A percentile compares a stretch with the other conserved stretches of the same genome.
These are phyloP conservation scores for Clonostachys solani DNA, from an alignment of 2,329 filamentous ascomycete species.

Conservation along the genomic window DNA sequence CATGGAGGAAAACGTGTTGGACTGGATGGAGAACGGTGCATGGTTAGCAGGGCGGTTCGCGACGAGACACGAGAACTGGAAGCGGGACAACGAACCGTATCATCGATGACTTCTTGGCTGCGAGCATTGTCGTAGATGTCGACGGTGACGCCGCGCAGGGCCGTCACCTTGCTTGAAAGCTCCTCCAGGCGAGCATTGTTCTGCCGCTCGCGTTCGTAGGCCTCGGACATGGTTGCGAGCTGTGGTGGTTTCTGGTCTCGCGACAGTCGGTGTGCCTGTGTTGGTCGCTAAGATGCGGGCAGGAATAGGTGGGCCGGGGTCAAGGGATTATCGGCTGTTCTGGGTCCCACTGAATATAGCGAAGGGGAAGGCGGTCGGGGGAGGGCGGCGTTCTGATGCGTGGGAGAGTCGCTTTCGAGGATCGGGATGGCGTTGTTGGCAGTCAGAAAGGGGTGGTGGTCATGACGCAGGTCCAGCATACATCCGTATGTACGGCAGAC, in stretches of 20 bases:
- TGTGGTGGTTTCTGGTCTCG: neutral
- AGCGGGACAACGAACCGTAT: conserved; percentile 55
- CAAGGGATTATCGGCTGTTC: neutral
- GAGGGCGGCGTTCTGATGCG: no score
- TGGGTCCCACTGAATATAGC: no score
- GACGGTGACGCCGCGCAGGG: conserved; percentile 87
- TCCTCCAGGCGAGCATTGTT: conserved; percentile 94
- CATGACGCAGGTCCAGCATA: no score
- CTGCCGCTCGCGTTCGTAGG: conserved; percentile 79
- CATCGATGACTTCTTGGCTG: conserved; percentile 83
- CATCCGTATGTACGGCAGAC: no score
- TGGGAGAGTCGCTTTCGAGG: no score
- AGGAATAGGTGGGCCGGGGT: neutral
- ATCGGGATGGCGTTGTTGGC: no score
- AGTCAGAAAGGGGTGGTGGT: no score
- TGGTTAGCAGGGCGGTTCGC: neutral
- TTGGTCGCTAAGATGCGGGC: neutral
- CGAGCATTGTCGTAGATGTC: conserved; percentile 98
- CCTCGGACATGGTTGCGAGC: conserved; percentile 57
- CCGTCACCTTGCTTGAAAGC: conserved; percentile 85
- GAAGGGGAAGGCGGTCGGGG: no score
- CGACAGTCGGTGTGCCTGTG: neutral
- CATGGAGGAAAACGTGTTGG: conserved; percentile 89
- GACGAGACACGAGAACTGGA: neutral
- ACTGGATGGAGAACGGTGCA: conserved; percentile 40